Conservation (phyloP, 2,329 filamentous ascomycete genomes). For the Penicillium sp. region DNA sequence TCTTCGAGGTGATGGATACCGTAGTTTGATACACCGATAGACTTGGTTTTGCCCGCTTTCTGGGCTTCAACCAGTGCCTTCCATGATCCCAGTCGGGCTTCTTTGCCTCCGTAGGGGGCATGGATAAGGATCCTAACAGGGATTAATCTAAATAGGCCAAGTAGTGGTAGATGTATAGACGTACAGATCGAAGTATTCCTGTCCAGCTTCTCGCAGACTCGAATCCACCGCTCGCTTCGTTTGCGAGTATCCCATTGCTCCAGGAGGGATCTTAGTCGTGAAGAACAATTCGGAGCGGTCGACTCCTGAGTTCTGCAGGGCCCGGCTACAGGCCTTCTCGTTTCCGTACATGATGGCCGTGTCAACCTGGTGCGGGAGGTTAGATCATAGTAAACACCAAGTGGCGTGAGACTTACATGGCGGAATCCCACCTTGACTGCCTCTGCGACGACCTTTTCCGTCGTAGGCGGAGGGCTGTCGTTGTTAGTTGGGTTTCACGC, state of each 20-base stretch:
- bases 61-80: slow-evolving; percentile 74
- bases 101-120: slow-evolving; percentile 71
- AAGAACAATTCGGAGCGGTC: slow-evolving; percentile 72
- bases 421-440: slow-evolving; percentile 32
- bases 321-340: slow-evolving; percentile 66
- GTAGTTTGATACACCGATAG: slow-evolving; percentile 75
- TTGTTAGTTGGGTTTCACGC: not conserved
- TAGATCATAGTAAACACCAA: not conserved
- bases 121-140: slow-evolving; percentile 62
- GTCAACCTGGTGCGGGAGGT: slow-evolving; percentile 43
- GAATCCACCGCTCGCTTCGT: slow-evolving; percentile 64
- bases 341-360: slow-evolving; percentile 68
- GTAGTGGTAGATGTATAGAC: slow-evolving; percentile 1
- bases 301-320: slow-evolving; percentile 59
- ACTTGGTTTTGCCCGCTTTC: slow-evolving; percentile 65
- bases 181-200: slow-evolving; percentile 73
- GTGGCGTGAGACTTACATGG: slow-evolving; percentile 23
- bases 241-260: slow-evolving; percentile 62
- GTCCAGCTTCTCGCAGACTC: slow-evolving; percentile 61
- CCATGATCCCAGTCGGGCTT: slow-evolving; percentile 70
- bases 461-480: slow-evolving; percentile 26
- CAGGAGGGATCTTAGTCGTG: slow-evolving; percentile 73
- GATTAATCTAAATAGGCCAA: not conserved
- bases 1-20: slow-evolving; percentile 73
- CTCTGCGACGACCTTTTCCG: slow-evolving; percentile 27